Conservation (phyloP, 139 green algal species). For the Volvox reticuliferus region DNA sequence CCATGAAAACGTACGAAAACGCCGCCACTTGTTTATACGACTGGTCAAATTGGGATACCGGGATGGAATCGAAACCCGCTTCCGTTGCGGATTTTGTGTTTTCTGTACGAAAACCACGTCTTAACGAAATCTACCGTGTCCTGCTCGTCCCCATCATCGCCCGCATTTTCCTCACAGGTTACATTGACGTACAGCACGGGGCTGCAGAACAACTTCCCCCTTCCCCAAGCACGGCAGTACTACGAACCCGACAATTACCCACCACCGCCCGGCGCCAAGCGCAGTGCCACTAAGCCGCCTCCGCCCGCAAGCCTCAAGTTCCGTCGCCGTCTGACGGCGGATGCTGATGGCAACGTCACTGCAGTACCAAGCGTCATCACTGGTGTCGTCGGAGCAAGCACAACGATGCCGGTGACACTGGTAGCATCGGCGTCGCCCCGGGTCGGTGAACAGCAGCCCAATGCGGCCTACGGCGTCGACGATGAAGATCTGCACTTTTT, state of each 20-base stretch:
- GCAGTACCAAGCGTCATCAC: neutral
- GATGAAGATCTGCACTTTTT: neutral
- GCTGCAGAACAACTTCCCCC: neutral
- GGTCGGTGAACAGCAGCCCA: neutral
- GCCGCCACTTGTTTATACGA: too few species aligned
- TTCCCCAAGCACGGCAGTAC: neutral
- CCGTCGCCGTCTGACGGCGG: neutral
- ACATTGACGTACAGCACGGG: conserved; percentile 25
- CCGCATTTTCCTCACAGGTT: neutral
- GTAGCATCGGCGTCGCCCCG: neutral
- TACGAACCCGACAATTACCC: neutral
- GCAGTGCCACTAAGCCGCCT: neutral
- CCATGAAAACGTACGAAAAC: too few species aligned
- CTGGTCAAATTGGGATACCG: too few species aligned
- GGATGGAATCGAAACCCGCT: too few species aligned
- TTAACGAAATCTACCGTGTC: too few species aligned
- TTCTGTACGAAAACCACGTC: too few species aligned
- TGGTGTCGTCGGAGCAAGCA: neutral
- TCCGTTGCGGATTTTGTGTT: too few species aligned
- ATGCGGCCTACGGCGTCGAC: neutral
- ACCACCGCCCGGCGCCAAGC: conserved; percentile 10
- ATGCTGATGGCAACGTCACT: too few species aligned
- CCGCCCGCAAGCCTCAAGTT: neutral
- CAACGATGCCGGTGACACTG: neutral
- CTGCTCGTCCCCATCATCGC: too few species aligned